Base-by-base conservation (phyloP, 2,329 filamentous ascomycete genomes). In the Thelonectria discophora region DNA sequence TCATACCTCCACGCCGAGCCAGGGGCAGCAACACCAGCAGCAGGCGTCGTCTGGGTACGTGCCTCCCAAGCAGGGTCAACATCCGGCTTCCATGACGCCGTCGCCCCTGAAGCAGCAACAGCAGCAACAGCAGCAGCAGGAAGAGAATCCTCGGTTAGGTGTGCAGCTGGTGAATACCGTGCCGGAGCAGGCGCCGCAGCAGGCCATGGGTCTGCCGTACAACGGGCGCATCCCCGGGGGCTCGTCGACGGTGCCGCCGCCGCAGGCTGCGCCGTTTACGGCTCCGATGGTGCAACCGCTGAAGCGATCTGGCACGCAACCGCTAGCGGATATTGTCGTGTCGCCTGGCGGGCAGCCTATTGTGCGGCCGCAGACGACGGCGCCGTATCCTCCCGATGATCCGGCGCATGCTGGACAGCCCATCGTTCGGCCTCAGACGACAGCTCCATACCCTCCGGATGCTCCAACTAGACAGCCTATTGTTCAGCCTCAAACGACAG, bases 51-150 rank as follows among this genome's bases (percentile, higher is more conserved):
- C 68, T 47, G 55, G 60, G 1, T 72, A 72, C 13, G 62, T 66
- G 34, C 69, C 69, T 8, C 70, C 70, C 3, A 50, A 48, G 34
- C 67, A 65, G 17, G 70, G 69, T 3, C 62, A 65, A 32, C 68
- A 72, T 34, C 70, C 65, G 5, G 54, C 64, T 2, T 70, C 68
- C 2, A 72, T 72, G 70, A 72, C 70, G 2, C 69, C 70, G 3
- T 69, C 69, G 1, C 67, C 67, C 1, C 45, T 63, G 10, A 32
- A 54, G 27, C 68, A 63, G 17, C 65, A 63, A n/a, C 65, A 65
- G 24, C 66, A 71, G 34, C 60, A 37, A 1, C 61, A 53, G 4
- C 49, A 51, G 21, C 51, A 50, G 27, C 5, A 30, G 24, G 24
- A 24, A 30, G 27, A 30, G 42, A 55, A 68, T n/a, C 66, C 69